phyloP scores from a whole-genome alignment of 495 filamentous ascomycete genomes.

The Glutinoglossum americanum region DNA sequence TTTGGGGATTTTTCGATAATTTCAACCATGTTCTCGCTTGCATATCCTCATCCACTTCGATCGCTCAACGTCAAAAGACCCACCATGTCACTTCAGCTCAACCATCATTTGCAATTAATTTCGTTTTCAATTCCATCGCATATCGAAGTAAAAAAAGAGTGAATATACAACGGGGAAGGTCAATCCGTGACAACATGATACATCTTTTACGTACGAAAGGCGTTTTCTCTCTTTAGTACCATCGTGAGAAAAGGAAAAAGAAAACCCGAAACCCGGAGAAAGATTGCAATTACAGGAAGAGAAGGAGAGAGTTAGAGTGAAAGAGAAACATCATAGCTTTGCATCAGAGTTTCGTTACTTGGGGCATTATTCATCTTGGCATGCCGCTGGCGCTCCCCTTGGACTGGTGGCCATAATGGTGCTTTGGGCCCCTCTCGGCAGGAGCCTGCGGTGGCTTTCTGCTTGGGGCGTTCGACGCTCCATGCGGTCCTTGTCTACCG shows the following conservation, averaged over 20 bases:
- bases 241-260: neutral
- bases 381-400: neutral
- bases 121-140: neutral
- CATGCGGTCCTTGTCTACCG: conserved; percentile 6
- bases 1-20: no score
- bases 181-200: neutral
- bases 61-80: no score
- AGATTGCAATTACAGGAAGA: neutral
- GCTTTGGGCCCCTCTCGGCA: conserved; percentile 10
- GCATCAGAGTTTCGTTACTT: neutral
- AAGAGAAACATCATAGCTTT: neutral
- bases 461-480: conserved; percentile 5
- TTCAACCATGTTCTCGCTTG: no score
- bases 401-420: conserved; percentile 7
- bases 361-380: neutral
- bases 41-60: no score
- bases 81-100: no score
- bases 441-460: conserved; percentile 12
- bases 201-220: neutral
- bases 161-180: neutral
- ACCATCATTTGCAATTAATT: no score
- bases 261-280: neutral
- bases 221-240: neutral
- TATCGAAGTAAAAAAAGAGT: no score
- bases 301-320: neutral